Base-by-base conservation (phyloP, 805 yeast species). In the Wickerhamiella australiensis region DNA sequence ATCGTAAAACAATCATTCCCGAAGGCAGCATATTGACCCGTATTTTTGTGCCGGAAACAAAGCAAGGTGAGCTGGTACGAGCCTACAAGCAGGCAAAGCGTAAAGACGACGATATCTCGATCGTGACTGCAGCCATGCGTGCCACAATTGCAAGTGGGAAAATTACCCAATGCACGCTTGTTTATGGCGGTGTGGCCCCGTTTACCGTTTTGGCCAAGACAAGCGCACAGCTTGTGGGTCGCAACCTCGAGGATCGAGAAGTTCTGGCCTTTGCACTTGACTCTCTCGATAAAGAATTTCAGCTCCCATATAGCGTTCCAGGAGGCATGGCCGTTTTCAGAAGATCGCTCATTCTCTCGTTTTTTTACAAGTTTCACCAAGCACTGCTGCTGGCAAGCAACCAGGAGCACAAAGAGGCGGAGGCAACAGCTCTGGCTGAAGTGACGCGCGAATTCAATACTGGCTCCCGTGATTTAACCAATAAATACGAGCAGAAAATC, bases 301-400 rank as follows among this genome's bases (percentile, higher is more conserved):
- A 66, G 13, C 59, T 72, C 41, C 64, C 70, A 1, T 72, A 56
- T 55, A 63, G 63, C 15, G 76, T 72, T 41, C 76, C 76, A 3
- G 76, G 76, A 50, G 76, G 75, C 12, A 71, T 70, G 74, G 74
- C 76, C 0, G 60, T 69, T 2, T 72, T 68, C 53, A 59, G 76
- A 46, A 58, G 70, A 35, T 65, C 75, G n/a, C 60, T 72, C 41
- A 66, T 73, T 9, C 51, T 71, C 46, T 70, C 75, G 8, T 72
- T 72, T 57, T 72, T 72, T 55, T 72, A 66, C 62, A 70, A 67
- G 54, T 72, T 72, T 51, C 65, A 62, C 59, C 68, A 70, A 46
- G 55, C 61, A 42, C 58, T 67, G 50, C 49, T 67, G 45, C 47
- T 50, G 18, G 13, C 27, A 2, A 12, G 49, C 5, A 56, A 54